A percentile compares a stretch with the other conserved stretches of the same genome.
Conservation (phyloP, 768 basidiomycete species). For the Podaxis mareebaensis region DNA sequence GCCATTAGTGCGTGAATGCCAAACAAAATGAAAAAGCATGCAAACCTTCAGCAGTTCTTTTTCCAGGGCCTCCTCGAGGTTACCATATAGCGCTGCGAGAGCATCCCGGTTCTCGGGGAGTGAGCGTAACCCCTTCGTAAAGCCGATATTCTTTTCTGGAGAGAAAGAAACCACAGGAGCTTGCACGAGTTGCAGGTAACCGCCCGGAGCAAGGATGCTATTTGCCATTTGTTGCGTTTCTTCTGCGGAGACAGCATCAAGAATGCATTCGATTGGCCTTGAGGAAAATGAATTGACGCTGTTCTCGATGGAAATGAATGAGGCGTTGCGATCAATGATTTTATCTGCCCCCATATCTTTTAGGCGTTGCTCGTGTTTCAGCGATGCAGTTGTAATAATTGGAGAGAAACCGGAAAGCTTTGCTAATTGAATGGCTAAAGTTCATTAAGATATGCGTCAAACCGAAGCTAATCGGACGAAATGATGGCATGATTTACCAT, state of each 20-base stretch:
- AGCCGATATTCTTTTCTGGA: slow-evolving; percentile 16
- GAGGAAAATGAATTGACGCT: slow-evolving; percentile 12
- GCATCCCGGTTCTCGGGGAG: slow-evolving; percentile 22
- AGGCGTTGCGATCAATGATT: slow-evolving; percentile 30
- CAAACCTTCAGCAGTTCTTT: slow-evolving; percentile 35
- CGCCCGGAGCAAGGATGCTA: slow-evolving; percentile 36
- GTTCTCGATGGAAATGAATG: background rate
- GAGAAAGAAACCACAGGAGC: background rate
- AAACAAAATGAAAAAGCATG: background rate
- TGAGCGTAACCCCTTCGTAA: slow-evolving; percentile 25
- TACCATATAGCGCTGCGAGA: slow-evolving; percentile 23
- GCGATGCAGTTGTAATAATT: slow-evolving; percentile 39
- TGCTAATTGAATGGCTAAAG: slow-evolving; percentile 42
- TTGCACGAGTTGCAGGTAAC: slow-evolving; percentile 25
- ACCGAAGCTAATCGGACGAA: slow-evolving; percentile 22
- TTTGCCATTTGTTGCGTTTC: slow-evolving; percentile 38
- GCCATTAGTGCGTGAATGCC: background rate
- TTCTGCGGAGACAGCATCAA: slow-evolving; percentile 31
- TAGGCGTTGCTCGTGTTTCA: slow-evolving; percentile 27
- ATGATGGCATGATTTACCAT: slow-evolving; percentile 18
- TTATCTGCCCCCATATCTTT: slow-evolving; percentile 37
- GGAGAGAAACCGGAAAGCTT: slow-evolving; percentile 39
- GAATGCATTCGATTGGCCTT: slow-evolving; percentile 20
- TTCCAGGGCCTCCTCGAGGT: slow-evolving; percentile 29
- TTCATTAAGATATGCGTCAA: slow-evolving; percentile 14